Evolutionary conservation across 306 rosid genomes (phyloP).

Genomic region (Oemleria cerasiformis): DNA sequence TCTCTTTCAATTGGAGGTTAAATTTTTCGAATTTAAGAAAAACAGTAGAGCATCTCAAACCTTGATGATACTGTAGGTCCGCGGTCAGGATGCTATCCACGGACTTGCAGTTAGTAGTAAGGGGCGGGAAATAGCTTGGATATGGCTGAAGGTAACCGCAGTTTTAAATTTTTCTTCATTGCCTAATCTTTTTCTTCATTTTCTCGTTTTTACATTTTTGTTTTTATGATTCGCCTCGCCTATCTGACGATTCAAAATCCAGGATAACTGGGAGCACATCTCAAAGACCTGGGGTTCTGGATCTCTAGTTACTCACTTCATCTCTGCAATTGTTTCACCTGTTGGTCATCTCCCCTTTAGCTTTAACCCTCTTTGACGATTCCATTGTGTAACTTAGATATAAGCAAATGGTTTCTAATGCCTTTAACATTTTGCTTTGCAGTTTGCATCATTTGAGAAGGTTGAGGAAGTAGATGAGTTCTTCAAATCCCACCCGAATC

Average conservation of each 20-base stretch:
- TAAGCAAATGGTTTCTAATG: background rate
- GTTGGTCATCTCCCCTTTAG: constrained; percentile 36
- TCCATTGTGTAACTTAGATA: background rate
- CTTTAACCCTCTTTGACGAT: background rate
- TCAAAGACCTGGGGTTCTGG: constrained; percentile 69
- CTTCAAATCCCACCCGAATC: constrained; percentile 47
- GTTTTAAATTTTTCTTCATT: background rate
- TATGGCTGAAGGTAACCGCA: constrained; percentile 70
- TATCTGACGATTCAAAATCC: constrained; percentile 15
- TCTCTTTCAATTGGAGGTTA: constrained; percentile 3
- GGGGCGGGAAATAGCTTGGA: constrained; percentile 84
- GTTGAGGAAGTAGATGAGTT: constrained; percentile 78
- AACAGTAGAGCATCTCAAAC: constrained; percentile 16
- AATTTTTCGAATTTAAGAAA: constrained; percentile 8
- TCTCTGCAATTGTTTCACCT: constrained; percentile 67
- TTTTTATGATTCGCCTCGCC: background rate
- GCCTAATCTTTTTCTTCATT: background rate
- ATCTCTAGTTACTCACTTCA: constrained; percentile 61
- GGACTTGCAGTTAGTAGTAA: constrained; percentile 54
- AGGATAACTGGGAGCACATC: constrained; percentile 73
- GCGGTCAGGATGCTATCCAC: constrained; percentile 71
- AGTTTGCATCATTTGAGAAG: constrained; percentile 88
- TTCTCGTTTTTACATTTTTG: background rate
- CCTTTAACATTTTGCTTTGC: constrained; percentile 14
- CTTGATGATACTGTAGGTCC: constrained; percentile 53